Evolutionary conservation across 768 basidiomycete genomes (phyloP).

Genomic region (Pisolithus orientalis): DNA sequence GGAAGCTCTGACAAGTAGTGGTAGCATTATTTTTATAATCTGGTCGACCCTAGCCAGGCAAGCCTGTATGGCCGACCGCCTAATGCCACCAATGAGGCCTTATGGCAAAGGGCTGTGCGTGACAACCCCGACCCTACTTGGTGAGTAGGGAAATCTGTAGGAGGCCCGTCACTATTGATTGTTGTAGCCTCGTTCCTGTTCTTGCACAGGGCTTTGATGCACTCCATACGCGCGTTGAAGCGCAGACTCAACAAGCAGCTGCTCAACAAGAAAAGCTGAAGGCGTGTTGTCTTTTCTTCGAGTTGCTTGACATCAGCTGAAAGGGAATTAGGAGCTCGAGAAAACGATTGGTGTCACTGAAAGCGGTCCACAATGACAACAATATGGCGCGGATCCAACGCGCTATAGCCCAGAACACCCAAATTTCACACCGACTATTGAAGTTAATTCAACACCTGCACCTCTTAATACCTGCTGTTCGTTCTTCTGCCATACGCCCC

Average conservation of each 20-base stretch:
- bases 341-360: conserved; percentile 53
- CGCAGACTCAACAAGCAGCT: conserved; percentile 60
- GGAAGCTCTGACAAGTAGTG: neutral
- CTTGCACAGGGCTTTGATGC: conserved; percentile 80
- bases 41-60: conserved; percentile 66
- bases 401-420: conserved; percentile 56
- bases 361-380: conserved; percentile 56
- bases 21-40: conserved; percentile 80
- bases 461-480: conserved; percentile 69
- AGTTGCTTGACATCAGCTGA: conserved; percentile 1
- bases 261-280: conserved; percentile 64
- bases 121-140: conserved; percentile 81
- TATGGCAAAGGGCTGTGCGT: conserved; percentile 73
- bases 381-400: conserved; percentile 65
- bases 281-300: conserved; percentile 22
- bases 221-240: conserved; percentile 70
- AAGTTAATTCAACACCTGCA: conserved; percentile 70
- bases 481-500: conserved; percentile 67
- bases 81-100: conserved; percentile 62
- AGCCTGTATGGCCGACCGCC: conserved; percentile 62
- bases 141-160: conserved; percentile 29
- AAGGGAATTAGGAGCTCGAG: conserved; percentile 51
- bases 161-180: neutral
- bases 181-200: conserved; percentile 65
- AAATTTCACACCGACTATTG: conserved; percentile 65